A percentile compares a stretch with the other conserved stretches of the same genome.
phyloP scores from a whole-genome alignment of 1,284 basidiomycete species.

The Taiwanofungus camphoratus region DNA sequence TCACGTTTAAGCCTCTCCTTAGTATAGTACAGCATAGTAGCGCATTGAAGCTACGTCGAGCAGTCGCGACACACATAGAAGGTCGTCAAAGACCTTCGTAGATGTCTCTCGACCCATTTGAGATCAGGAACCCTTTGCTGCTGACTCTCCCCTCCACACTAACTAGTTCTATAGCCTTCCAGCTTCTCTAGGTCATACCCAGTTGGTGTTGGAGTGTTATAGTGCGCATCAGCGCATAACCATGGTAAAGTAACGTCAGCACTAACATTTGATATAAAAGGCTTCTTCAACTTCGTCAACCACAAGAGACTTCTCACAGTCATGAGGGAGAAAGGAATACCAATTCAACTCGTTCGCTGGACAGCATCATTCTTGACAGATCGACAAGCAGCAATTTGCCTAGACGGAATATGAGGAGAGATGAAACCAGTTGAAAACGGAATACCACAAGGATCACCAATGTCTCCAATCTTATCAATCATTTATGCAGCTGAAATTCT shows the following conservation, averaged over 20 bases:
- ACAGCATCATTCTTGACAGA: conserved; percentile 5
- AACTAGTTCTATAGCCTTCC: too few relatives aligned
- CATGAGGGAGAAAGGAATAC: conserved; percentile 1
- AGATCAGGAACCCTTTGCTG: too few relatives aligned
- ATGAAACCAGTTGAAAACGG: conserved; percentile 5
- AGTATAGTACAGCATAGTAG: too few relatives aligned
- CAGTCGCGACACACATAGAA: too few relatives aligned
- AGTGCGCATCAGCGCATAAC: too few relatives aligned
- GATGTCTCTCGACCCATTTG: too few relatives aligned
- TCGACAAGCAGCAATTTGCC: conserved; percentile 3
- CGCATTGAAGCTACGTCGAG: too few relatives aligned
- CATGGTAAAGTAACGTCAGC: conserved; percentile 5
- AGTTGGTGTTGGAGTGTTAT: too few relatives aligned
- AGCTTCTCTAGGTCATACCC: too few relatives aligned
- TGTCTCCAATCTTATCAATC: conserved; percentile 6
- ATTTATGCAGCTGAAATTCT: conserved; percentile 6
- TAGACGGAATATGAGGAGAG: conserved; percentile 4
- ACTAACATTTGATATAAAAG: conserved; percentile 10
- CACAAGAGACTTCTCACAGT: conserved; percentile 2
- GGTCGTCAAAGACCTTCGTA: too few relatives aligned
- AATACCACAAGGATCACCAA: conserved; percentile 7
- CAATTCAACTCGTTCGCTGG: conserved; percentile 7
- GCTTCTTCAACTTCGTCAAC: conserved; percentile 10
- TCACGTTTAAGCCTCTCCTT: too few relatives aligned
- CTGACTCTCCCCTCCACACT: too few relatives aligned